Evolutionary conservation across 805 yeast species (phyloP), one percentile per base, ranked within the genome.

Genomic region (Nakazawaea ernobii): DNA sequence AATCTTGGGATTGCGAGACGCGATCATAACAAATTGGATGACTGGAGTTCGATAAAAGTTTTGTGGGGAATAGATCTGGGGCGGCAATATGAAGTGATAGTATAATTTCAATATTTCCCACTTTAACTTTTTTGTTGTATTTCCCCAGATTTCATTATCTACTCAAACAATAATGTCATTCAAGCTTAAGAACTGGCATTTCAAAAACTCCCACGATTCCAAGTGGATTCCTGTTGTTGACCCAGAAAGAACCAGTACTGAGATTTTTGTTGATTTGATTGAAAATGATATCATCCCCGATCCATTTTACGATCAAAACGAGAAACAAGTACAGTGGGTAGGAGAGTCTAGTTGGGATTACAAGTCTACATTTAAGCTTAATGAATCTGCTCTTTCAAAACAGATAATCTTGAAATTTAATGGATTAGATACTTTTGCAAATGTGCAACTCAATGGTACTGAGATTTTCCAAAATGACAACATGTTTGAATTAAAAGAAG

Each of bases 311-410:
- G 74, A 73, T 50, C 51, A 55, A 49, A 74, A 75, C 52, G 80
- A 74, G 52, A 56, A 56, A 15, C 48, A 52, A 5, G 71, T 73
- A 8, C 80, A 74, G 58, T 77, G 80, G 80, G 73, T 76, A 4
- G 76, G 73, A 3, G 69, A 70, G 41, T 53, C 51, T n/a, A 73
- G 67, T 43, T 77, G 81, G 81, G 78, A 73, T 52, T 77, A 76
- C 55, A 49, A 54, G 42, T 42, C 65, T 3, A 45, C 40, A 9
- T 57, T 68, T 35, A 44, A 47, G 5, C 30, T 54, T 10, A 20
- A 20, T 20, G 24, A 20, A 20, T 42, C 32, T 7, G 37, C n/a
- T 1, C 11, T 39, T 14, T 37, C 28, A 13, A 39, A 46, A 4
- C 58, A 32, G 8, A 24, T 60, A 35, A 59, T 59, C 35, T 55